A percentile compares a stretch with the other conserved stretches of the same genome.
Evolutionary conservation across 2,329 filamentous ascomycete genomes (phyloP).

Genomic region (Neonectria hederae): DNA sequence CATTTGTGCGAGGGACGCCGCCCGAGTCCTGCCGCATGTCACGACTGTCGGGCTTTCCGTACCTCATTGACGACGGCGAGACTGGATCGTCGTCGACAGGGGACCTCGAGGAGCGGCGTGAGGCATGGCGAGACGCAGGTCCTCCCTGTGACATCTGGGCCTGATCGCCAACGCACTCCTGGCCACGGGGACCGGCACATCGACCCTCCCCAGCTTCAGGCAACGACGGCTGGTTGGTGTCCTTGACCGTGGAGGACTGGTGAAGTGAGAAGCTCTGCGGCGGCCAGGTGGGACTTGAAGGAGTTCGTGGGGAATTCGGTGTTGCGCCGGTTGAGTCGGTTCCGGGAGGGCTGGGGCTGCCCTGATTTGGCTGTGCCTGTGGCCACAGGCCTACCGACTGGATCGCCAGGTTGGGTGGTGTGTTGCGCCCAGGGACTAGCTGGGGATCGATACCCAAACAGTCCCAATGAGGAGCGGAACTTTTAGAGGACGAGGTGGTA

Average conservation of each 20-base stretch:
- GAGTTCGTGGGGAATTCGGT: slow-evolving; percentile 49
- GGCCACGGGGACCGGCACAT: slow-evolving; percentile 66
- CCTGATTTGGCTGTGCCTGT: slow-evolving; percentile 45
- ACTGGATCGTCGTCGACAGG: slow-evolving; percentile 49
- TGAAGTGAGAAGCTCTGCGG: slow-evolving; percentile 34
- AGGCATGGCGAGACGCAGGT: slow-evolving; percentile 64
- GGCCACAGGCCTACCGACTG: slow-evolving; percentile 47
- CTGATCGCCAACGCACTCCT: slow-evolving; percentile 65
- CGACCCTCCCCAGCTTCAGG: slow-evolving; percentile 52
- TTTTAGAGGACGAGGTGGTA: slow-evolving; percentile 4
- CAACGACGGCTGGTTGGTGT: slow-evolving; percentile 34
- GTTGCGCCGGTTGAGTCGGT: slow-evolving; percentile 47
- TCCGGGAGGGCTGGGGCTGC: slow-evolving; percentile 45
- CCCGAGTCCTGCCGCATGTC: slow-evolving; percentile 37
- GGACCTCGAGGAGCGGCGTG: slow-evolving; percentile 59
- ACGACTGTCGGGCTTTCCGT: slow-evolving; percentile 32
- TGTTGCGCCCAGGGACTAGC: slow-evolving; percentile 42
- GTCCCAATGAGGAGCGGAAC: slow-evolving; percentile 39
- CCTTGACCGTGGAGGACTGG: slow-evolving; percentile 35
- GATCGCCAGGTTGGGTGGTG: slow-evolving; percentile 47
- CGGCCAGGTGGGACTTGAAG: slow-evolving; percentile 47
- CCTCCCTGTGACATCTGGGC: slow-evolving; percentile 72
- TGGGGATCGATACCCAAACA: slow-evolving; percentile 49
- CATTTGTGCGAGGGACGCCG: slow-evolving; percentile 36
- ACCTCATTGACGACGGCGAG: slow-evolving; percentile 39